Conservation (phyloP, 73 alveolate genomes). For the Breviolum minutum region DNA sequence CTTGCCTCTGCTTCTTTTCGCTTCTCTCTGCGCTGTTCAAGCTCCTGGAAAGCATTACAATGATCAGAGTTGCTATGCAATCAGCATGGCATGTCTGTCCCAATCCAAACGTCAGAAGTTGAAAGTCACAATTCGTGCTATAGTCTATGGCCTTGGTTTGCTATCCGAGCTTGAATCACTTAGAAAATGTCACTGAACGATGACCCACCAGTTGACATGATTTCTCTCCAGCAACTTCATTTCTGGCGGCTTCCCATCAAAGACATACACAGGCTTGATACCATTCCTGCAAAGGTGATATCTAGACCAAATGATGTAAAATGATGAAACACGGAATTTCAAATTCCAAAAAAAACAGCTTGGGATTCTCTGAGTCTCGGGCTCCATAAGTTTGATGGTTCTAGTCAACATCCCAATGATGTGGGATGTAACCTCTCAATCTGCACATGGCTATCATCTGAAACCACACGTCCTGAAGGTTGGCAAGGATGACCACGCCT, state of each 20-base stretch:
- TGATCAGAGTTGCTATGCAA: too few relatives aligned
- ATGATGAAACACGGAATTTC: neutral
- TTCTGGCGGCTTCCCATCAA: slow-evolving; percentile 98
- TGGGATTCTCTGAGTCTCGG: neutral
- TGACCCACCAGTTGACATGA: neutral
- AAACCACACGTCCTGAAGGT: neutral
- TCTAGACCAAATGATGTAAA: neutral
- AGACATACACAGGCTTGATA: slow-evolving; percentile 97
- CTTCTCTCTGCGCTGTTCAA: slow-evolving; percentile 88
- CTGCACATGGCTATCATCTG: neutral
- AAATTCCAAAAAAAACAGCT: neutral
- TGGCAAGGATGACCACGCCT: slow-evolving; percentile 43
- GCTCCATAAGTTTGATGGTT: slow-evolving; percentile 96
- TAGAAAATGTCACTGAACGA: too few relatives aligned
- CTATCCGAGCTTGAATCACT: neutral
- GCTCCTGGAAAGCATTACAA: slow-evolving; percentile 19
- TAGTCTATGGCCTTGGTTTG: too few relatives aligned
- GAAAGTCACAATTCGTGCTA: neutral
- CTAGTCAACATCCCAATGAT: slow-evolving; percentile 97
- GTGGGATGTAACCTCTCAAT: slow-evolving; percentile 96
- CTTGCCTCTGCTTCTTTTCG: slow-evolving; percentile 94
- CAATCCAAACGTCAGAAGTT: too few relatives aligned
- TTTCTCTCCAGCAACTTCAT: slow-evolving; percentile 96
- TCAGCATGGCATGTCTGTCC: neutral
- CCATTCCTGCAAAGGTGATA: slow-evolving; percentile 95